Evolutionary conservation across 306 rosid genomes (phyloP), one percentile per base, ranked within the genome.

Genomic region (Vigna mungo): DNA sequence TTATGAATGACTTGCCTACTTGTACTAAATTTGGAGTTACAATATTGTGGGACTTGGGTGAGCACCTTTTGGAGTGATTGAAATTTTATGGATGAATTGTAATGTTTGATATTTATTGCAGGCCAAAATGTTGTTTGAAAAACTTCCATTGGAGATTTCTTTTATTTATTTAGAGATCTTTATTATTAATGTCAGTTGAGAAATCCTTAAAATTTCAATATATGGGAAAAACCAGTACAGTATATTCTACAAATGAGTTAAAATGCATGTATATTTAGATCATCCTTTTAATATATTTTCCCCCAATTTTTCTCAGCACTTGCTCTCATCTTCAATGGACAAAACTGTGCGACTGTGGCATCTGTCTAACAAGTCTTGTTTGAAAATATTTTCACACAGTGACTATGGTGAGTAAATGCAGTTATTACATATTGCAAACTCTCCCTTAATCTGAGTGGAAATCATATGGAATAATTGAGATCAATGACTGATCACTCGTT

Each of bases 321-420:
- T 96, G 89, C 99, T 96, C 86, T 96, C 99, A 78, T 92, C 99
- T 76, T 96, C 99, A 73, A 96, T 96, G 99, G 99, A 96, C 90
- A 96, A 96, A 89, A 96, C 99, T 5, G 99, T 96, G 82, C 91
- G 98, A 86, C 91, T 96, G 55, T 96, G 99, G 99, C 88, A 96
- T 76, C 78, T 96, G 75, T 80, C 97, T 64, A 91, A 86, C 90
- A 71, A 89, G 68, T 79, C 98, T 84, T 96, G 99, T 83, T 77
- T 96, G 90, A 88, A 87, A 84, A 80, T 88, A 5, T 95, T 96
- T 83, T 86, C 97, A 4, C 99, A 96, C 84, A 96, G 92, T 81
- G 99, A 96, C 85, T 96, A 75, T 83, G 99, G 99, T 92, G 84
- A 90, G 92, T 84, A 70, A 70, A 61, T 78, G 9, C 72, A 58